phyloP scores from a whole-genome alignment of 176 grass and related monocot genomes.

The Luzula sylvatica region DNA sequence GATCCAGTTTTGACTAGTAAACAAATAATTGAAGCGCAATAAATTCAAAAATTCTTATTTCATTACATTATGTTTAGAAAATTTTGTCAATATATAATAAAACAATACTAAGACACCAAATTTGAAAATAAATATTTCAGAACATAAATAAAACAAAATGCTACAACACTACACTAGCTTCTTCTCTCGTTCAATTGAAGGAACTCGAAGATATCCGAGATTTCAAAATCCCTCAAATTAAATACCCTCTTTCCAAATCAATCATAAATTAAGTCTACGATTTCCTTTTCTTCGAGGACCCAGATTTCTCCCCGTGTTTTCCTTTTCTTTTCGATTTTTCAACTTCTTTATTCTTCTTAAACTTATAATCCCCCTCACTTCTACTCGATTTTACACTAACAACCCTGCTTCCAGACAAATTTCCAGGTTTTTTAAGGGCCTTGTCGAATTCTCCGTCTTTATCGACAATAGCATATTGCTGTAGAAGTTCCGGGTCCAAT shows the following conservation, averaged over 20 bases:
- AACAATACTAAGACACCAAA: no score
- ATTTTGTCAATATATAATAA: no score
- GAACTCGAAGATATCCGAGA: no score
- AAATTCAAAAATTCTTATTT: no score
- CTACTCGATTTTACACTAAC: slow-evolving; percentile 75
- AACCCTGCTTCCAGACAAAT: slow-evolving; percentile 57
- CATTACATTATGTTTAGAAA: no score
- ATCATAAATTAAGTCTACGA: background rate
- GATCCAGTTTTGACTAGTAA: no score
- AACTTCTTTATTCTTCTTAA: slow-evolving; percentile 28
- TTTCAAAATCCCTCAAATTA: no score
- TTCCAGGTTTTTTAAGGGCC: slow-evolving; percentile 45
- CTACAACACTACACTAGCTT: no score
- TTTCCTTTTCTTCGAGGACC: slow-evolving; percentile 60
- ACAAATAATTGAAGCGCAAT: no score
- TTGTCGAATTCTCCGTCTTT: slow-evolving; percentile 47
- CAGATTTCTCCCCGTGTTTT: slow-evolving; percentile 41
- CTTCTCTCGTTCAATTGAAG: no score
- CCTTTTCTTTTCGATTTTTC: slow-evolving; percentile 63
- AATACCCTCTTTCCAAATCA: background rate
- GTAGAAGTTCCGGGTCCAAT: slow-evolving; percentile 41
- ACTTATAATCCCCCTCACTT: slow-evolving; percentile 25
- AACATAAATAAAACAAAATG: no score
- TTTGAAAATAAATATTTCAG: no score
- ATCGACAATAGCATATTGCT: slow-evolving; percentile 51